Evolutionary conservation across 441 rosid species (phyloP).

Genomic region (Sinapis alba): DNA sequence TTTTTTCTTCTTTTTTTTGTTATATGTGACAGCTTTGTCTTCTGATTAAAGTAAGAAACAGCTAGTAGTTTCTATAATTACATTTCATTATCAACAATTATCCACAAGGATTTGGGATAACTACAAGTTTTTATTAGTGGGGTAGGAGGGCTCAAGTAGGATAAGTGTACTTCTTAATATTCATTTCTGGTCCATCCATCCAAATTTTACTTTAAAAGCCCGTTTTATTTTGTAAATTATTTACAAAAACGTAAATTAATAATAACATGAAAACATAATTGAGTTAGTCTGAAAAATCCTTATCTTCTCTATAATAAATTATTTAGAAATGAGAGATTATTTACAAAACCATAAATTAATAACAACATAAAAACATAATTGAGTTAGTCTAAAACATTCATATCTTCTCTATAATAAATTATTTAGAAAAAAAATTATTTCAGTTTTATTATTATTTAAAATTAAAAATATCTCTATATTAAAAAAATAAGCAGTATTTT

Average conservation of each 20-base stretch:
- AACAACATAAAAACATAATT: background rate
- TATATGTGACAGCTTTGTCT: background rate
- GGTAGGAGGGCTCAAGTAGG: background rate
- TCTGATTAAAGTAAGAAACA: background rate
- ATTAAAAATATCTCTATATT: too few relatives aligned
- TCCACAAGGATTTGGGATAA: conserved; percentile 21
- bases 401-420: too few relatives aligned
- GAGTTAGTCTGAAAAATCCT: background rate
- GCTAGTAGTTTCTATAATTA: too few relatives aligned
- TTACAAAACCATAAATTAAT: background rate
- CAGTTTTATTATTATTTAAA: too few relatives aligned
- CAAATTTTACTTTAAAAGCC: background rate
- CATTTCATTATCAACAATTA: background rate
- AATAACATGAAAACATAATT: background rate
- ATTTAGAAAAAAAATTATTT: too few relatives aligned
- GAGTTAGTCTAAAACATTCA: background rate
- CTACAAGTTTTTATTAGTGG: conserved; percentile 5
- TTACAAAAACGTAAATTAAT: background rate
- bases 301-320: too few relatives aligned
- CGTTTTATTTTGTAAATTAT: background rate
- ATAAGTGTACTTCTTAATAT: background rate
- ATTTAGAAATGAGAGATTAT: too few relatives aligned
- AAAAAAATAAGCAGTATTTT: too few relatives aligned
- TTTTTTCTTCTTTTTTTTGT: background rate
- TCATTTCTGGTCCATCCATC: background rate